phyloP scores from a whole-genome alignment of 2,329 filamentous ascomycete species.

The Pseudomassariella vexata region DNA sequence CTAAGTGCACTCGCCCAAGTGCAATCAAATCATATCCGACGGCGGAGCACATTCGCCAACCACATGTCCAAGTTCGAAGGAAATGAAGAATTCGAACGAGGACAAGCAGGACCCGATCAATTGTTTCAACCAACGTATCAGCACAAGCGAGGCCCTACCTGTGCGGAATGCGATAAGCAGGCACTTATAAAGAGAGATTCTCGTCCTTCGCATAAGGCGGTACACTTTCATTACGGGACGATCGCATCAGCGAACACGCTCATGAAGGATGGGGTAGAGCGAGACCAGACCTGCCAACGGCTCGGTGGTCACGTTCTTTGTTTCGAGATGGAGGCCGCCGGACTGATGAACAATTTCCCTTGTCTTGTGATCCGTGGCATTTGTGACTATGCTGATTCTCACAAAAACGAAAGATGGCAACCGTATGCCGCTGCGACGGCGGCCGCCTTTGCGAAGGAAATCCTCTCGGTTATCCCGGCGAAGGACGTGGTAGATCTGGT shows the following conservation, averaged over 20 bases:
- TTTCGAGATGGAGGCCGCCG: constrained; percentile 2
- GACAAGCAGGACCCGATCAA: constrained; percentile 12
- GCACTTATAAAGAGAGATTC: too few species aligned
- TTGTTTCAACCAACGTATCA: too few species aligned
- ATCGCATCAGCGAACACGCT: constrained; percentile 8
- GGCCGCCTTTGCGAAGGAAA: constrained; percentile 18
- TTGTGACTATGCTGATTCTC: constrained; percentile 23
- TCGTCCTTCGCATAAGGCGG: neutral
- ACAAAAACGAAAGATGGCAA: constrained; percentile 20
- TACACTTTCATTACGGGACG: constrained; percentile 6
- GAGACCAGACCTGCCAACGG: too few species aligned
- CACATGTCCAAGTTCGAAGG: constrained; percentile 23
- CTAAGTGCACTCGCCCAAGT: constrained; percentile 17
- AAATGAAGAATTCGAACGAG: constrained; percentile 20
- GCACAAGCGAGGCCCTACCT: too few species aligned
- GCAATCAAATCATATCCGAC: too few species aligned
- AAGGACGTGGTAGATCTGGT: too few species aligned
- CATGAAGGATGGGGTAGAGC: too few species aligned
- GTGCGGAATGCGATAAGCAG: constrained; percentile 5
- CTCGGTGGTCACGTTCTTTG: neutral
- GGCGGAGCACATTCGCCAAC: constrained; percentile 9
- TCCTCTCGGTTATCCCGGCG: too few species aligned
- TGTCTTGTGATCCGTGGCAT: constrained; percentile 14
- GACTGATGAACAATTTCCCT: constrained; percentile 3
- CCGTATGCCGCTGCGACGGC: constrained; percentile 17